Base-by-base conservation (phyloP, 2,329 filamentous ascomycete genomes). In the Cercospora sp. region DNA sequence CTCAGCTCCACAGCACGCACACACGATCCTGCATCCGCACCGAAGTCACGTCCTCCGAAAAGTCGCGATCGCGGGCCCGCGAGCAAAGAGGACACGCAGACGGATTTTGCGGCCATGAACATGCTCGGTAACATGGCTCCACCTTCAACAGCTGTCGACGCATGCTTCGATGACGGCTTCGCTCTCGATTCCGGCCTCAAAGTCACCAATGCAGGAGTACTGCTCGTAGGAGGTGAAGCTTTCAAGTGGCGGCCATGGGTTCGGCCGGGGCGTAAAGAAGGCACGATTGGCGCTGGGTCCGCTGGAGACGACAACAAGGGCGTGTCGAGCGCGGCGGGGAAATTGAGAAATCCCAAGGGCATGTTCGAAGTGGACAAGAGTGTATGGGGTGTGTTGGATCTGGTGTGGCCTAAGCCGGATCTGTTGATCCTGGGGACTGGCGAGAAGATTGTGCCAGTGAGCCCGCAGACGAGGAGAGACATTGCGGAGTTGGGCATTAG, bases 321-420 rank as follows among this genome's bases (percentile, higher is more conserved):
- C 13, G 74, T 77, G 0, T 69, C 73, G 42, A 75, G 69, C 26
- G 73, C 75, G 73, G 82, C 74, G 68, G 79, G 79, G 69, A 80
- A 74, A 67, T 80, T 97, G 74, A 77, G 90, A 65, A 97, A 97
- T 79, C 80, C 79, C 58, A 93, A 91, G 79, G 91, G 93, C 0
- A 91, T 96, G 78, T 94, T 92, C 84, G 92, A 97, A 73, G 85
- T 95, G 30, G 84, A 85, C 4, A 83, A 87, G 65, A 86, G 88
- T 69, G 88, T 87, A 13, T 94, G 94, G 85, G 92, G 90, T 2
- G 73, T 96, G 53, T 82, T 98, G 78, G 88, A 89, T 60, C 74
- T 94, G 69, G 82, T 97, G 28, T 97, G 92, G 91, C 94, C 94
- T 67, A 90, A 94, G 78, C 94, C 94, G 92, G 94, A 98, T 82